Conservation (phyloP, 2,329 filamentous ascomycete genomes). For the Cadophora sp. region DNA sequence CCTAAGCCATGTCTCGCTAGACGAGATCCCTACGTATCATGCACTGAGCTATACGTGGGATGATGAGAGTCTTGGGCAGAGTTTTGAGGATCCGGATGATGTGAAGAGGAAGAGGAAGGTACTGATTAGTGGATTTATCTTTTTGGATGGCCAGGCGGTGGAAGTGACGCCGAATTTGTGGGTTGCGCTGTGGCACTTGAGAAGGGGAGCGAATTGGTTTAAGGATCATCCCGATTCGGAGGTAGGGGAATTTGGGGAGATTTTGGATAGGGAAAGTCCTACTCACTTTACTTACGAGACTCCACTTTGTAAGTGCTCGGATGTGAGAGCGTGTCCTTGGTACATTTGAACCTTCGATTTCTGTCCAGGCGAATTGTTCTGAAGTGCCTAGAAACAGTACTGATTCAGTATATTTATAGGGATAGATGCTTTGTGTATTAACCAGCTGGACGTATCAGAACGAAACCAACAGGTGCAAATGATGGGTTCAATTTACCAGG, state of each 20-base stretch:
- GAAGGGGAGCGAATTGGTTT: slow-evolving; percentile 12
- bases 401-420: not conserved
- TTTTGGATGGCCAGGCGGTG: slow-evolving; percentile 10
- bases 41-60: slow-evolving; percentile 12
- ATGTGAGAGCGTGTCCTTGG: too few relatives aligned
- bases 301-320: not conserved
- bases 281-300: slow-evolving; percentile 8
- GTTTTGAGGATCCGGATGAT: slow-evolving; percentile 10
- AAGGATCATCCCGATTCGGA: not conserved
- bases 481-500: not conserved
- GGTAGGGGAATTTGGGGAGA: slow-evolving; percentile 7
- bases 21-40: slow-evolving; percentile 6
- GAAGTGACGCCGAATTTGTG: slow-evolving; percentile 11
- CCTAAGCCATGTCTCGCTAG: slow-evolving; percentile 11
- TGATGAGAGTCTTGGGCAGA: slow-evolving; percentile 6
- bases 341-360: too few relatives aligned
- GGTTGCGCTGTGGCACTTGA: slow-evolving; percentile 13
- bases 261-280: not conserved
- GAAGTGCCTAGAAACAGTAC: too few relatives aligned
- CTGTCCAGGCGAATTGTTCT: too few relatives aligned
- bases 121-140: slow-evolving; percentile 1
- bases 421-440: slow-evolving; percentile 9
- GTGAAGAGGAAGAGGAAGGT: slow-evolving; percentile 4
- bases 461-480: slow-evolving; percentile 5
- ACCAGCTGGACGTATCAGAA: slow-evolving; percentile 5